Percentiles rank a stretch among this genome's conserved stretches.
phyloP scores from a whole-genome alignment of 148 eudicot genomes.

The Heliamphora exappendiculata region DNA sequence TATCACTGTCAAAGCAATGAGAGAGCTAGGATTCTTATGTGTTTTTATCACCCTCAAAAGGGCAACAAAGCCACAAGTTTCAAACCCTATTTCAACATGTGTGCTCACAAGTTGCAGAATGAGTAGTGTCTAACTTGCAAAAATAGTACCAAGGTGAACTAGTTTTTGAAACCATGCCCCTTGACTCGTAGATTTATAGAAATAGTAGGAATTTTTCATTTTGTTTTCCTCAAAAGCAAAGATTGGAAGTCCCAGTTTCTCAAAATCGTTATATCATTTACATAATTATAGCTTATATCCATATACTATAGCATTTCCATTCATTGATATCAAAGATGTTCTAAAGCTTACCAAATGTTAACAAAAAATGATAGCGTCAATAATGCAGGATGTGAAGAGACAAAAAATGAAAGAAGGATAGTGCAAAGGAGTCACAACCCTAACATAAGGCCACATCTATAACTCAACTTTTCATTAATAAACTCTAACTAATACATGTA shows the following conservation, averaged over 20 bases:
- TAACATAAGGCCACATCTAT: too few species aligned
- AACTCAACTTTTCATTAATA: too few species aligned
- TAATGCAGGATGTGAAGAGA: too few species aligned
- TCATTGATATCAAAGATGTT: not conserved
- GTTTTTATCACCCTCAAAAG: not conserved
- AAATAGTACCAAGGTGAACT: constrained; percentile 36
- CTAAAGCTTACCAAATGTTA: not conserved
- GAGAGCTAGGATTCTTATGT: too few species aligned
- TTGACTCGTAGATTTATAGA: not conserved
- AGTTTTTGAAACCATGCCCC: too few species aligned
- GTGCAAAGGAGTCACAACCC: too few species aligned
- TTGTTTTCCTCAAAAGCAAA: not conserved
- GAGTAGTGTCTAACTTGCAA: too few species aligned
- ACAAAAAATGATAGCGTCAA: not conserved
- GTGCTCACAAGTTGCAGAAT: not conserved
- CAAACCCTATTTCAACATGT: not conserved
- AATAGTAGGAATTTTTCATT: not conserved
- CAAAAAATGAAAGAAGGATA: too few species aligned
- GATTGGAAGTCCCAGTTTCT: not conserved
- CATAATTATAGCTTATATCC: not conserved
- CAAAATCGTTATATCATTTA: not conserved
- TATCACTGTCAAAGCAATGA: not conserved
- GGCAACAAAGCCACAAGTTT: not conserved
- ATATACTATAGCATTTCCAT: not conserved
- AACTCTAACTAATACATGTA: too few species aligned